phyloP scores from a whole-genome alignment of 2,329 filamentous ascomycete genomes.

The Neopestalotiopsis clavispora region DNA sequence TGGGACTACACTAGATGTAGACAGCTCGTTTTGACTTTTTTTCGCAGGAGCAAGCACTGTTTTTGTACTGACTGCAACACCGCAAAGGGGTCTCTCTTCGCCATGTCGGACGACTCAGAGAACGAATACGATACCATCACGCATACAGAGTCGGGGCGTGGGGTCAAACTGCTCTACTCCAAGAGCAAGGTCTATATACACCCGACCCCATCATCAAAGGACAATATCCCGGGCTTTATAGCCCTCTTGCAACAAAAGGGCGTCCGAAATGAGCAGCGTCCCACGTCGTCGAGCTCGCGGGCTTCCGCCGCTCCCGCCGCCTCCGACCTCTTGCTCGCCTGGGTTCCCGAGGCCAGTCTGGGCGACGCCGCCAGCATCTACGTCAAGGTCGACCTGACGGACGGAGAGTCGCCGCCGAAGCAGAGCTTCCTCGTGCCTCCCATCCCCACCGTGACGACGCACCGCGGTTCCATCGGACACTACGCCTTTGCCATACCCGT shows the following conservation, averaged over 20 bases:
- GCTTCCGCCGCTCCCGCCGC: constrained; percentile 52
- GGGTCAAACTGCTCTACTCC: constrained; percentile 91
- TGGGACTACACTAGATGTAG: background rate
- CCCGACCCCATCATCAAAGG: constrained; percentile 88
- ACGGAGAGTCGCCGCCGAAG: constrained; percentile 78
- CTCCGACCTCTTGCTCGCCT: constrained; percentile 84
- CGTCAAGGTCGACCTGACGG: constrained; percentile 91
- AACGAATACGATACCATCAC: constrained; percentile 94
- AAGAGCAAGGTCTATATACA: constrained; percentile 99
- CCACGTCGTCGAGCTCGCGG: constrained; percentile 49
- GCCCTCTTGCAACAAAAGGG: constrained; percentile 90
- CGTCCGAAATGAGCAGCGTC: constrained; percentile 38
- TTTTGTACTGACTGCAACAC: background rate
- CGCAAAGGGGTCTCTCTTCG: constrained; percentile 68
- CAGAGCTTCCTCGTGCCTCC: constrained; percentile 92
- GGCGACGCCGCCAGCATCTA: constrained; percentile 88
- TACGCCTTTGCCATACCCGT: constrained; percentile 94
- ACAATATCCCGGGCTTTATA: constrained; percentile 94
- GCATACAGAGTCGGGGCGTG: constrained; percentile 74
- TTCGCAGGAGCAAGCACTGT: background rate
- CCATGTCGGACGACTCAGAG: constrained; percentile 95
- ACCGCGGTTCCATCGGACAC: constrained; percentile 72
- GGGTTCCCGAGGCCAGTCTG: constrained; percentile 88
- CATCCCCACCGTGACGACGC: constrained; percentile 82
- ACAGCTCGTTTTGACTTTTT: background rate